Conservation (phyloP, 495 filamentous ascomycete species). For the Annulohypoxylon nitens region DNA sequence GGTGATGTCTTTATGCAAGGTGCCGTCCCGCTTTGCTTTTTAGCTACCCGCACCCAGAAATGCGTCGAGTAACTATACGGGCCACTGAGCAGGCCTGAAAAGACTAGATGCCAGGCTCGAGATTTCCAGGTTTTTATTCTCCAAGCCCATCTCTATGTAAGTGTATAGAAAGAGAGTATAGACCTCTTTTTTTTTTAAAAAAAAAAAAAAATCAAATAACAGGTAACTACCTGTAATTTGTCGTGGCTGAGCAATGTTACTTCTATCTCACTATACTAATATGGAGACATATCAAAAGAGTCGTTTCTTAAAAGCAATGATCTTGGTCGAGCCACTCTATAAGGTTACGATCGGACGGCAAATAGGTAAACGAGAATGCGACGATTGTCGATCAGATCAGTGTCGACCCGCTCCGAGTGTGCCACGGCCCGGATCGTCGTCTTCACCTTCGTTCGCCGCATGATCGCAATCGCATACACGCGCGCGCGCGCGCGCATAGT, state of each 20-base stretch:
- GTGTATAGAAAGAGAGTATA: no score
- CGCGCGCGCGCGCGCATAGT: constrained; percentile 47
- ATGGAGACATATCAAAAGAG: no score
- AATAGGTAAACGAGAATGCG: not conserved
- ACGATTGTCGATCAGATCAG: constrained; percentile 15
- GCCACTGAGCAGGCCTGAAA: constrained; percentile 9
- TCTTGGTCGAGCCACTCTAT: not conserved
- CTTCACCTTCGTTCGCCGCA: constrained; percentile 30
- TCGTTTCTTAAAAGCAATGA: no score
- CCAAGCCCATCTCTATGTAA: no score
- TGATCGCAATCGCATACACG: constrained; percentile 26
- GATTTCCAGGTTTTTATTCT: not conserved
- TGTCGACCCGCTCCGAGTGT: constrained; percentile 17
- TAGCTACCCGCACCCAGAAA: constrained; percentile 17
- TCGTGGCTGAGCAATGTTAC: no score
- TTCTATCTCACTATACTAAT: no score
- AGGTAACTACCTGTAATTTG: no score
- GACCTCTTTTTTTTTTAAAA: no score
- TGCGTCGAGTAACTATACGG: constrained; percentile 17
- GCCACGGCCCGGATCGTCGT: constrained; percentile 11
- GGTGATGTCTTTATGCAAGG: constrained; percentile 45
- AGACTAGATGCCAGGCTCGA: not conserved
- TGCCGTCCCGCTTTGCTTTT: constrained; percentile 39
- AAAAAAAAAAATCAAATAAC: no score
- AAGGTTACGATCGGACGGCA: not conserved